phyloP scores from a whole-genome alignment of 2,329 filamentous ascomycete genomes.

The Bretziella fagacearum region DNA sequence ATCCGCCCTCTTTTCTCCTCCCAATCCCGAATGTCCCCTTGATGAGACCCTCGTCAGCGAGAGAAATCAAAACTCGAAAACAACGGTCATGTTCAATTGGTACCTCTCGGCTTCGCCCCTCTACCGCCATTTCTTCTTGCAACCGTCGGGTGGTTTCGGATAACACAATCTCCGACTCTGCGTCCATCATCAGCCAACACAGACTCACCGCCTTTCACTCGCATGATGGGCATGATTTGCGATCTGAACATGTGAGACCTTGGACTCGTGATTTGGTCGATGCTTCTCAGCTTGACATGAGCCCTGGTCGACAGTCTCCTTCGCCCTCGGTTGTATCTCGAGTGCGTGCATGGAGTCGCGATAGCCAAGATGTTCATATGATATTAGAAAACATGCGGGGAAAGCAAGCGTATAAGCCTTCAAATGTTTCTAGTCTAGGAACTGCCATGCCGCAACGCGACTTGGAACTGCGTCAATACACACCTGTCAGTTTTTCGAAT shows the following conservation, averaged over 20 bases:
- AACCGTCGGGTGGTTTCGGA: constrained; percentile 2
- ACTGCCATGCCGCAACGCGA: neutral
- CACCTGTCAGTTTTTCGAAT: constrained; percentile 4
- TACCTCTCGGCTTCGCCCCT: constrained; percentile 2
- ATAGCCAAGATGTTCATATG: constrained; percentile 3
- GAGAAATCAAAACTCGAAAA: neutral
- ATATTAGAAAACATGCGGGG: constrained; percentile 8
- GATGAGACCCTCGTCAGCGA: constrained; percentile 6
- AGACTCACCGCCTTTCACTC: constrained; percentile 13
- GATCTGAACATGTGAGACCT: neutral
- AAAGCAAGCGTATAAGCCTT: constrained; percentile 1
- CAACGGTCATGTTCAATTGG: neutral
- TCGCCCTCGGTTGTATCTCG: constrained; percentile 4
- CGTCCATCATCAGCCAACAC: constrained; percentile 13
- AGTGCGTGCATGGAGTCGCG: constrained; percentile 10
- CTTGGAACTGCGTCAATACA: constrained; percentile 2
- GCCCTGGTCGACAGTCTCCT: constrained; percentile 3
- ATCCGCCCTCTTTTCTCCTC: neutral
- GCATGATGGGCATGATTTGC: neutral
- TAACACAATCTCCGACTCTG: constrained; percentile 8
- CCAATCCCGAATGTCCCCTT: neutral
- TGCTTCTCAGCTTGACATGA: constrained; percentile 6
- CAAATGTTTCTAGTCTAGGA: neutral
- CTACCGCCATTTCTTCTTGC: constrained; percentile 8
- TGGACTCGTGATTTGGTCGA: constrained; percentile 13